These are phyloP conservation scores for Populus davidiana DNA, from an alignment of 345 rosid genomes.

Conservation along the genomic window DNA sequence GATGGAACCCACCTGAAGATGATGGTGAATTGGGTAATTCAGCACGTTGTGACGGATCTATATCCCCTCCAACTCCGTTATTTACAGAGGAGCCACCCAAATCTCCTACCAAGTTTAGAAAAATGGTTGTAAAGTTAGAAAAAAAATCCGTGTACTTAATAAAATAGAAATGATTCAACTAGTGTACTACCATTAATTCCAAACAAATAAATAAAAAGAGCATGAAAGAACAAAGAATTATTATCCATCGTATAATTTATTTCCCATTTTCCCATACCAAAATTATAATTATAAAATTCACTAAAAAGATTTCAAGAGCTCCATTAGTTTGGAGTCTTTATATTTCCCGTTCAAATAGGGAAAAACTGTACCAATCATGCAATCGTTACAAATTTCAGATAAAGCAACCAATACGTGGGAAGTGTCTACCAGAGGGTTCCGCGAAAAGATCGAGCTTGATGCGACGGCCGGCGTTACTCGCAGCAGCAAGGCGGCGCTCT, in stretches of 20 bases:
- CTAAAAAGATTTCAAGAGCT: too few species aligned
- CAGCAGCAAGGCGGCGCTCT: conserved; percentile 85
- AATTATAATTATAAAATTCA: too few species aligned
- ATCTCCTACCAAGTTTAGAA: conserved; percentile 48
- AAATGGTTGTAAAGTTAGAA: not conserved
- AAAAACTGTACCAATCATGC: too few species aligned
- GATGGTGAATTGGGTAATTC: conserved; percentile 94
- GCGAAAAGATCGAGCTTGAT: conserved; percentile 90
- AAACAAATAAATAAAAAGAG: too few species aligned
- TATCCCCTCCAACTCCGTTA: conserved; percentile 54
- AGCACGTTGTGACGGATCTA: conserved; percentile 46
- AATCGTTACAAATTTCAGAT: too few species aligned
- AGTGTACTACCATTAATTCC: too few species aligned
- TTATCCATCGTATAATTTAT: too few species aligned
- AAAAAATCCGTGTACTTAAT: not conserved
- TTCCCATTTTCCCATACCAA: too few species aligned
- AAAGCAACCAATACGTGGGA: too few species aligned
- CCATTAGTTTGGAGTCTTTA: too few species aligned
- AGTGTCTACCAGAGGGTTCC: conserved; percentile 89
- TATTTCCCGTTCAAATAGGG: too few species aligned
- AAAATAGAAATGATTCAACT: not conserved
- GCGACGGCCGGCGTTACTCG: conserved; percentile 79
- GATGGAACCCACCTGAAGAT: conserved; percentile 99
- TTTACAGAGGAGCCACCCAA: conserved; percentile 84
- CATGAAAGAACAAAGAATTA: too few species aligned